Evolutionary conservation across 495 filamentous ascomycete genomes (phyloP).

Genomic region (Chlorociboria aeruginascens): DNA sequence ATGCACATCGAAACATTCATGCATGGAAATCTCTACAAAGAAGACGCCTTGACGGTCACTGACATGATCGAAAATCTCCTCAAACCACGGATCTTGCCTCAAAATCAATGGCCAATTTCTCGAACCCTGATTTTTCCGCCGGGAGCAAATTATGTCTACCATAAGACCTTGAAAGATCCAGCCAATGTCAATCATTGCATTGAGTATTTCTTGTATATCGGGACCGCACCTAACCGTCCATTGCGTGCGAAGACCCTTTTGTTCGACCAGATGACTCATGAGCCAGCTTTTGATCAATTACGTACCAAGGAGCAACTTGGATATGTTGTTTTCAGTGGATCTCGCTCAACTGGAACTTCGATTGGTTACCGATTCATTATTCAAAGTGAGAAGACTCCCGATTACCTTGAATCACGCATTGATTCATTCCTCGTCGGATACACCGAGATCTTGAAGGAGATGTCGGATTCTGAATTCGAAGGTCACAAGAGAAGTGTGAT

Average conservation of each 20-base stretch:
- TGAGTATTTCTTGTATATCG: conserved; percentile 77
- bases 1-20: conserved; percentile 78
- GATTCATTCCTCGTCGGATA: conserved; percentile 67
- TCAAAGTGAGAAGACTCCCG: conserved; percentile 76
- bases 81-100: conserved; percentile 62
- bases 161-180: conserved; percentile 68
- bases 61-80: conserved; percentile 69
- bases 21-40: conserved; percentile 92
- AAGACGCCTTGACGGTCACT: conserved; percentile 81
- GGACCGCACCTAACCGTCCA: conserved; percentile 51
- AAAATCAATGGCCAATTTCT: conserved; percentile 66
- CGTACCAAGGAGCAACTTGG: conserved; percentile 96
- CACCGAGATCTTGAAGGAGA: conserved; percentile 50
- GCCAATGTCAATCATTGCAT: conserved; percentile 96
- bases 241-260: conserved; percentile 68
- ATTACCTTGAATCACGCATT: conserved; percentile 78
- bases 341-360: conserved; percentile 53
- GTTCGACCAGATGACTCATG: conserved; percentile 82
- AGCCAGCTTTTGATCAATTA: conserved; percentile 87
- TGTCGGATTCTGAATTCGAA: conserved; percentile 80
- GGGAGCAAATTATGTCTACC: conserved; percentile 73
- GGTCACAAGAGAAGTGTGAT: conserved; percentile 82
- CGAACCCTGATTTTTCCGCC: conserved; percentile 67
- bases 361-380: conserved; percentile 85
- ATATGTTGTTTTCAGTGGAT: conserved; percentile 85